These are phyloP conservation scores for Aspergillus niger DNA, from an alignment of 2,329 filamentous ascomycete species.

Conservation along the genomic window DNA sequence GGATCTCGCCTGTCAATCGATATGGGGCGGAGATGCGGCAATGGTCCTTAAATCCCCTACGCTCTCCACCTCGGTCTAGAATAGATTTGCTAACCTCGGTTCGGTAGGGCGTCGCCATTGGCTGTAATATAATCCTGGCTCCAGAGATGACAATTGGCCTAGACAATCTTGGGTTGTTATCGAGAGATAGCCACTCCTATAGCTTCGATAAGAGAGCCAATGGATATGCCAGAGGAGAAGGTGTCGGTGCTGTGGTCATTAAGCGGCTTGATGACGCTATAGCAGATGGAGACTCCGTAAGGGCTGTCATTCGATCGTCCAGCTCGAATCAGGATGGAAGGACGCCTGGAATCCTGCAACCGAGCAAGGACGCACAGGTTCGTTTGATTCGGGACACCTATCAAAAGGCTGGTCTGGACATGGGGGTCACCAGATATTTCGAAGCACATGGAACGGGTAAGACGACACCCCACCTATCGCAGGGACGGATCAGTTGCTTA, in stretches of 20 bases:
- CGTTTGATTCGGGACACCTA: slow-evolving; percentile 33
- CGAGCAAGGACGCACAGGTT: slow-evolving; percentile 29
- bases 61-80: too few relatives aligned
- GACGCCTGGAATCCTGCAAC: slow-evolving; percentile 27
- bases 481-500: neutral
- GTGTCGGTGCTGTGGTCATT: slow-evolving; percentile 50
- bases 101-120: slow-evolving; percentile 16
- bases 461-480: neutral
- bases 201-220: slow-evolving; percentile 42
- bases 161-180: slow-evolving; percentile 15
- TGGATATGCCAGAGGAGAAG: slow-evolving; percentile 55
- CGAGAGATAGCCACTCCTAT: slow-evolving; percentile 14
- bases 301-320: slow-evolving; percentile 36
- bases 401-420: slow-evolving; percentile 13
- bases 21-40: slow-evolving; percentile 23
- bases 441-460: slow-evolving; percentile 17
- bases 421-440: slow-evolving; percentile 11
- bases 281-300: slow-evolving; percentile 44
- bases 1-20: slow-evolving; percentile 23
- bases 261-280: slow-evolving; percentile 53
- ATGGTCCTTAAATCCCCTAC: slow-evolving; percentile 9
- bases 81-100: neutral
- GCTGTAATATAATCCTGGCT: slow-evolving; percentile 20
- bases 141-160: slow-evolving; percentile 15
- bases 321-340: slow-evolving; percentile 34